A percentile compares a stretch with the other conserved stretches of the same genome.
Evolutionary conservation across 441 rosid genomes (phyloP).

Genomic region (Pelargonium cotyledonis): DNA sequence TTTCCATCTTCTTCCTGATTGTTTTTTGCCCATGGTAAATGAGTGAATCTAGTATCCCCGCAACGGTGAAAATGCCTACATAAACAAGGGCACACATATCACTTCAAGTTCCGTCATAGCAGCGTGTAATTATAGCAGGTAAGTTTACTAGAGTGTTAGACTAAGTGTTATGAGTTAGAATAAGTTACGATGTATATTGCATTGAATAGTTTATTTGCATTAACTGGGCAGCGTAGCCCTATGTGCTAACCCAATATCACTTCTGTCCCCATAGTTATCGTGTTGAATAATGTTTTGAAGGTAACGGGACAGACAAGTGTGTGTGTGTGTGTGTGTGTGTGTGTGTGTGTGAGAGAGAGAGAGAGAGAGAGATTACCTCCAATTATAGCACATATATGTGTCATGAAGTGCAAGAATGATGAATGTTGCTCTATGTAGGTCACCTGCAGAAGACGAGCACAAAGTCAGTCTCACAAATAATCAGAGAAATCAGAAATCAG

Average conservation of each 20-base stretch:
- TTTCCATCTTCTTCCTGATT: conserved; percentile 35
- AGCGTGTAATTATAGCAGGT: neutral
- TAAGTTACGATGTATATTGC: too few relatives aligned
- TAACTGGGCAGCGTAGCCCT: too few relatives aligned
- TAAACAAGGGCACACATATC: neutral
- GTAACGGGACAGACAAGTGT: neutral
- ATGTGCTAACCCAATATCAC: too few relatives aligned
- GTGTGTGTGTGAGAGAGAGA: neutral
- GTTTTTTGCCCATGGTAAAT: conserved; percentile 36
- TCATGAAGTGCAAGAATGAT: conserved; percentile 38
- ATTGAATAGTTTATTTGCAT: too few relatives aligned
- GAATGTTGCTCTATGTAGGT: conserved; percentile 34
- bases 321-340: neutral
- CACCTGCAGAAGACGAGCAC: conserved; percentile 29
- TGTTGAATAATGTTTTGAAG: too few relatives aligned
- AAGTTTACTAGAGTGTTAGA: neutral
- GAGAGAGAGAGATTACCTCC: conserved; percentile 29
- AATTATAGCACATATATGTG: conserved; percentile 36
- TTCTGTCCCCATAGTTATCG: too few relatives aligned
- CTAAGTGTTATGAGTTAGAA: too few relatives aligned
- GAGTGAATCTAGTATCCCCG: conserved; percentile 40
- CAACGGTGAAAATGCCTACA: conserved; percentile 35
- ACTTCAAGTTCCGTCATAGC: neutral
- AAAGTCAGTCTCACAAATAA: neutral
- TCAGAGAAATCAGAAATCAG: neutral